phyloP scores from a whole-genome alignment of 768 basidiomycete genomes.

The Multifurca ochricompacta region DNA sequence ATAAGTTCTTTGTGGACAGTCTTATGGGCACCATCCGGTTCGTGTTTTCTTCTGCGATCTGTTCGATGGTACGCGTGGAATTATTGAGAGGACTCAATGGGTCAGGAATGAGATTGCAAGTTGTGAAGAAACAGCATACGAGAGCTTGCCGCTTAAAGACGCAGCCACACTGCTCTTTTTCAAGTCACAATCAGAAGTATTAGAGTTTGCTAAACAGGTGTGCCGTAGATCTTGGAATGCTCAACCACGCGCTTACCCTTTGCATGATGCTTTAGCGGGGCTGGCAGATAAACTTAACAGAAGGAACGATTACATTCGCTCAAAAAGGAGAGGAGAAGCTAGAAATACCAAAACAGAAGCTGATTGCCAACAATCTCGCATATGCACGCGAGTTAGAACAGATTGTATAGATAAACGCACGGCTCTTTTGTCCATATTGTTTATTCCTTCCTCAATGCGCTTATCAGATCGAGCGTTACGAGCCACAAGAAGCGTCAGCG shows the following conservation, averaged over 20 bases:
- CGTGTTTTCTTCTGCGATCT: slow-evolving; percentile 19
- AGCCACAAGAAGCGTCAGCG: not conserved
- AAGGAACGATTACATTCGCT: slow-evolving; percentile 65
- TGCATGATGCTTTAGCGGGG: slow-evolving; percentile 47
- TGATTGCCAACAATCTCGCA: slow-evolving; percentile 66
- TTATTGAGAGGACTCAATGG: not conserved
- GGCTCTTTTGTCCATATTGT: not conserved
- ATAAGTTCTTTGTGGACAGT: slow-evolving; percentile 89
- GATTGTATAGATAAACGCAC: slow-evolving; percentile 52
- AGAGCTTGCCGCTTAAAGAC: slow-evolving; percentile 82
- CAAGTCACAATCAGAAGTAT: slow-evolving; percentile 67
- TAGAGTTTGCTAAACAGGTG: slow-evolving; percentile 77
- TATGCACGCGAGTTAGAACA: slow-evolving; percentile 89
- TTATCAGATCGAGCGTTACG: not conserved
- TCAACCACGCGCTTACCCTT: not conserved
- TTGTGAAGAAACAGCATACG: slow-evolving; percentile 91
- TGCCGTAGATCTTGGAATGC: slow-evolving; percentile 19
- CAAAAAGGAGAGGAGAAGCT: slow-evolving; percentile 73
- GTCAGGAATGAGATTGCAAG: slow-evolving; percentile 92
- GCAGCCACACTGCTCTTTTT: slow-evolving; percentile 91
- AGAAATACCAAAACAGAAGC: slow-evolving; percentile 79
- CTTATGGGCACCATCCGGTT: slow-evolving; percentile 92
- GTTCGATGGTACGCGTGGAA: not conserved
- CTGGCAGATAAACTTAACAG: slow-evolving; percentile 75
- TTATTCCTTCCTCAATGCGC: slow-evolving; percentile 11